These are phyloP conservation scores for Haplosporangium sp. DNA, from an alignment of 371 early-diverging fungal genomes.

Conservation along the genomic window DNA sequence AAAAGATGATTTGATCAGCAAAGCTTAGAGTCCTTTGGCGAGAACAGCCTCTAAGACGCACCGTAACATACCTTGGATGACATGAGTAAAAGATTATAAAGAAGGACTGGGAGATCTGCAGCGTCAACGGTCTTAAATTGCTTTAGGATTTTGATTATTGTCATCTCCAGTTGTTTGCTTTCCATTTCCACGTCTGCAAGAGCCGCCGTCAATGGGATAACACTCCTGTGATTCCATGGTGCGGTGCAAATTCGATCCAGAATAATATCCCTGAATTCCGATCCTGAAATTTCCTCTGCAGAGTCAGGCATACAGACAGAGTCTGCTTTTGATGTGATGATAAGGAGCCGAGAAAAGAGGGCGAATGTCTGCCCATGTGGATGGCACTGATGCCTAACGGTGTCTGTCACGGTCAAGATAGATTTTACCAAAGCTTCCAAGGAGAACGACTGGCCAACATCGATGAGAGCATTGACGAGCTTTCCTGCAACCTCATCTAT, in stretches of 20 bases:
- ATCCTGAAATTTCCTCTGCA: constrained; percentile 45
- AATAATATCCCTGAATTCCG: constrained; percentile 46
- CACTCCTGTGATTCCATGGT: constrained; percentile 58
- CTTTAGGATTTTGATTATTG: constrained; percentile 53
- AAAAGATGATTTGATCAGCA: neutral
- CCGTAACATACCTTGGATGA: constrained; percentile 64
- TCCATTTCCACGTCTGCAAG: constrained; percentile 65
- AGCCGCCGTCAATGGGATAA: constrained; percentile 59
- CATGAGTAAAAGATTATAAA: constrained; percentile 66
- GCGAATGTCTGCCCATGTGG: constrained; percentile 56
- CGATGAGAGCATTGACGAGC: constrained; percentile 39
- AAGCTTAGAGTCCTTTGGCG: too few relatives aligned
- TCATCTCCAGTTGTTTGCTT: constrained; percentile 55
- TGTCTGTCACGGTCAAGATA: constrained; percentile 30
- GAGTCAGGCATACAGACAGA: constrained; percentile 31
- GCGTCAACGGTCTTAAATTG: constrained; percentile 63
- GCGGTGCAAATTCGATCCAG: constrained; percentile 55
- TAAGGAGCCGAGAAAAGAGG: constrained; percentile 60
- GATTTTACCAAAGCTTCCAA: constrained; percentile 26
- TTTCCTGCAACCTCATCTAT: constrained; percentile 56
- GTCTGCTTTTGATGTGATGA: constrained; percentile 51
- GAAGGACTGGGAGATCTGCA: constrained; percentile 66
- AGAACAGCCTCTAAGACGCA: too few relatives aligned
- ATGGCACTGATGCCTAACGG: constrained; percentile 30
- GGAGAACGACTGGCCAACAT: constrained; percentile 35